Percentiles rank a stretch among this genome's conserved stretches.
phyloP scores from a whole-genome alignment of 1,284 basidiomycete genomes.

The Lignosus rhinocerotis region DNA sequence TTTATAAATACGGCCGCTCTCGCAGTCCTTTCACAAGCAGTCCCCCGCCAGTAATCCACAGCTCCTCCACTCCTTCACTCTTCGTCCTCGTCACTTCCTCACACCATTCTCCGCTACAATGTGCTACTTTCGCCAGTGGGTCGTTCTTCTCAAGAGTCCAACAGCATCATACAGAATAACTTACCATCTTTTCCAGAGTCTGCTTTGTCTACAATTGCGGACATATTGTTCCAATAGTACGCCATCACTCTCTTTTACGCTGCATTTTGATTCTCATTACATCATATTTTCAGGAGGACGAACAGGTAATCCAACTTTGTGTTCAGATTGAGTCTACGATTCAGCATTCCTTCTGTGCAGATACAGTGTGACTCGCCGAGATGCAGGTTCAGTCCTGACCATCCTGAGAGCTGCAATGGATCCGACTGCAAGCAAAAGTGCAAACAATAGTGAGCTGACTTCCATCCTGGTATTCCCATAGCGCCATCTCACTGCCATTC shows the following conservation, averaged over 20 bases:
- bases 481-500: no score
- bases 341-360: constrained; percentile 7
- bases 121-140: constrained; percentile 29
- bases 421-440: constrained; percentile 31
- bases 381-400: constrained; percentile 31
- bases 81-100: not conserved
- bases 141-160: not conserved
- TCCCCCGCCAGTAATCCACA: not conserved
- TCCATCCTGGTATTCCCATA: no score
- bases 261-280: not conserved
- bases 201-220: constrained; percentile 30
- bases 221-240: constrained; percentile 26
- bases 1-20: not conserved
- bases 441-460: constrained; percentile 29
- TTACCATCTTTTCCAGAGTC: constrained; percentile 14
- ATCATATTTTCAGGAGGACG: constrained; percentile 9
- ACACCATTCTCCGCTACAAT: constrained; percentile 6
- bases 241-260: not conserved
- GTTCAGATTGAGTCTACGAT: not conserved
- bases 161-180: not conserved
- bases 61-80: not conserved
- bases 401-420: constrained; percentile 26
- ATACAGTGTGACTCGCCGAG: constrained; percentile 27
- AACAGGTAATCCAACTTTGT: constrained; percentile 6
- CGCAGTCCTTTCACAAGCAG: not conserved